Evolutionary conservation across 2,329 filamentous ascomycete genomes (phyloP).

Genomic region (Madurella fahalii): DNA sequence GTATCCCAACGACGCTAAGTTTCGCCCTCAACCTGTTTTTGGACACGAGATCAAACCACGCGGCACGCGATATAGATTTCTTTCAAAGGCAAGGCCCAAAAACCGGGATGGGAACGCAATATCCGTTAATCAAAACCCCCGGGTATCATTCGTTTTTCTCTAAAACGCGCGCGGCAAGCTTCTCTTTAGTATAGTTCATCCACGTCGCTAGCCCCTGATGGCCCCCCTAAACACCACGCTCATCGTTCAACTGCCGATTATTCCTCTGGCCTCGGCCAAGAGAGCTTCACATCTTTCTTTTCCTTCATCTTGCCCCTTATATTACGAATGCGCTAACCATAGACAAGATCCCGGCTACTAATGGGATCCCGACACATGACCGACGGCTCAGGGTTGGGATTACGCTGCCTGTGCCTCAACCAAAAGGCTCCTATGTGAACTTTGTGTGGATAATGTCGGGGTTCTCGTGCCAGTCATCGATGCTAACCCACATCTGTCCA

Average conservation of each 20-base stretch:
- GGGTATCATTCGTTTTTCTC: constrained; percentile 18
- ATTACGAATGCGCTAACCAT: background rate
- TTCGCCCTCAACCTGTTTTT: too few relatives aligned
- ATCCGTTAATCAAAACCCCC: constrained; percentile 4
- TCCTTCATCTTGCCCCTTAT: background rate
- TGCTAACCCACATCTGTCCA: constrained; percentile 95
- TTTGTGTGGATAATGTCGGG: constrained; percentile 98
- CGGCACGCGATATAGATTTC: too few relatives aligned
- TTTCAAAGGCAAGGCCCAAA: too few relatives aligned
- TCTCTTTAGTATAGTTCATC: background rate
- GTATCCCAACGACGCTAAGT: too few relatives aligned
- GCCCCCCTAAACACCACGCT: background rate
- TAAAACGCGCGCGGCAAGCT: constrained; percentile 5
- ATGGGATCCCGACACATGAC: background rate
- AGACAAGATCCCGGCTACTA: background rate
- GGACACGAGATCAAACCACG: too few relatives aligned
- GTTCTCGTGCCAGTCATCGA: constrained; percentile 99
- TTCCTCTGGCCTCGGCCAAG: background rate
- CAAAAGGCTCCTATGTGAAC: constrained; percentile 62
- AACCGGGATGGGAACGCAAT: too few relatives aligned
- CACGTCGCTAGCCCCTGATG: background rate
- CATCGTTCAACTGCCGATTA: background rate
- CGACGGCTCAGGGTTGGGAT: too few relatives aligned
- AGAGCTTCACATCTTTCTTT: background rate
- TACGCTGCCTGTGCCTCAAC: too few relatives aligned